These are phyloP conservation scores for Malus hybrid DNA, from an alignment of 331 rosid species.

Conservation along the genomic window DNA sequence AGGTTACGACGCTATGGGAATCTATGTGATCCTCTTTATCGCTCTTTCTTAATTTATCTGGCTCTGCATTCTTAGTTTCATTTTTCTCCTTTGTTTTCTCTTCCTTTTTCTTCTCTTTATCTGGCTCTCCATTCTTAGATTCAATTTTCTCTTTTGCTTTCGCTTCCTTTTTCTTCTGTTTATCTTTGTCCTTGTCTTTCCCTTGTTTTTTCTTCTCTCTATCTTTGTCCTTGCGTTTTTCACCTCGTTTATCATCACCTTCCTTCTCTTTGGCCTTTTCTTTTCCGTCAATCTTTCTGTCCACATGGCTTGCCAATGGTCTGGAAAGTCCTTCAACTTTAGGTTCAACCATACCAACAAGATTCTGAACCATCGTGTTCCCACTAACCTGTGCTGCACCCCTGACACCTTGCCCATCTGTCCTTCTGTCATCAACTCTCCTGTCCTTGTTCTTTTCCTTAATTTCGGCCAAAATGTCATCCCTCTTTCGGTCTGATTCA, in stretches of 20 bases:
- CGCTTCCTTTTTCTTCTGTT: conserved; percentile 66
- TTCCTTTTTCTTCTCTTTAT: conserved; percentile 54
- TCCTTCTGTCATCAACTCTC: conserved; percentile 36
- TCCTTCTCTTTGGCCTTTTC: conserved; percentile 44
- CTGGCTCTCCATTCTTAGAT: conserved; percentile 42
- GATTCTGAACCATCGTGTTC: conserved; percentile 37
- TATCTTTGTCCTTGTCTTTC: conserved; percentile 66
- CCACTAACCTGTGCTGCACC: conserved; percentile 32
- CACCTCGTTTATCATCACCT: conserved; percentile 37
- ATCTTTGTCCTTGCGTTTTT: conserved; percentile 47
- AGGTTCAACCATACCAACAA: conserved; percentile 33
- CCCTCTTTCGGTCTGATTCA: conserved; percentile 30
- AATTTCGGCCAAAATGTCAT: conserved; percentile 26
- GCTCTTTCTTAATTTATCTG: conserved; percentile 43
- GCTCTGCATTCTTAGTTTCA: conserved; percentile 28
- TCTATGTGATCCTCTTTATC: conserved; percentile 27
- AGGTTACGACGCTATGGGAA: conserved; percentile 22
- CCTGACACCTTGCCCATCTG: conserved; percentile 37
- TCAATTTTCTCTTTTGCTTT: conserved; percentile 25
- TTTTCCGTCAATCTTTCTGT: conserved; percentile 31
- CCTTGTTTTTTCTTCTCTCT: conserved; percentile 49
- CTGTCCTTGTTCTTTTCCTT: conserved; percentile 46
- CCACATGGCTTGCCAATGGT: conserved; percentile 31
- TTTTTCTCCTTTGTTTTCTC: conserved; percentile 30
- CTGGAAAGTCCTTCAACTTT: conserved; percentile 44